These are phyloP conservation scores for Sporothrix humicola DNA, from an alignment of 2,329 filamentous ascomycete species.

Conservation along the genomic window DNA sequence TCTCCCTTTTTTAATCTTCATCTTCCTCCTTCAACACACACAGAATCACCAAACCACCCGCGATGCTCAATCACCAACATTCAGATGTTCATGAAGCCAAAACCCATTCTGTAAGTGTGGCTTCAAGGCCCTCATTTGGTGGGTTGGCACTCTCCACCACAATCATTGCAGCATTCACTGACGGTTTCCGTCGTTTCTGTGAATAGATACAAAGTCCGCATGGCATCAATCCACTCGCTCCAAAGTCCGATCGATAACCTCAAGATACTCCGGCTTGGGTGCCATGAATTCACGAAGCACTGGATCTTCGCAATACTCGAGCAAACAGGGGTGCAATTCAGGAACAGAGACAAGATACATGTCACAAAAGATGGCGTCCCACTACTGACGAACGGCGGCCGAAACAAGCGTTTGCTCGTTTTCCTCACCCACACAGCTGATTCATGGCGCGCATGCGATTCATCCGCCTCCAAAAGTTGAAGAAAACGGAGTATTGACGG, in stretches of 20 bases:
- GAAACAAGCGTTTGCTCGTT: background rate
- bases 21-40: background rate
- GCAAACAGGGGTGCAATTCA: background rate
- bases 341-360: background rate
- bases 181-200: too few species aligned
- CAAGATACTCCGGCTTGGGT: background rate
- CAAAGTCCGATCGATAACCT: too few species aligned
- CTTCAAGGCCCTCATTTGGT: too few species aligned
- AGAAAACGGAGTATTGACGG: background rate
- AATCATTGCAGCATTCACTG: too few species aligned
- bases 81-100: too few species aligned
- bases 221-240: too few species aligned
- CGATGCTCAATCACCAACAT: too few species aligned
- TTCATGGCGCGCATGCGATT: constrained; percentile 3
- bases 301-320: too few species aligned
- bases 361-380: background rate
- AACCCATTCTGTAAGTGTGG: too few species aligned
- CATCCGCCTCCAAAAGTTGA: background rate
- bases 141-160: too few species aligned
- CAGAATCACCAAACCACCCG: background rate
- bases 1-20: background rate
- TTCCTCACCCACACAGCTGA: constrained; percentile 20
- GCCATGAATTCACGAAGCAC: too few species aligned
- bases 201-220: too few species aligned
- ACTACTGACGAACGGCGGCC: constrained; percentile 9